Conservation (phyloP, 768 basidiomycete genomes). For the Serendipita sp. region DNA sequence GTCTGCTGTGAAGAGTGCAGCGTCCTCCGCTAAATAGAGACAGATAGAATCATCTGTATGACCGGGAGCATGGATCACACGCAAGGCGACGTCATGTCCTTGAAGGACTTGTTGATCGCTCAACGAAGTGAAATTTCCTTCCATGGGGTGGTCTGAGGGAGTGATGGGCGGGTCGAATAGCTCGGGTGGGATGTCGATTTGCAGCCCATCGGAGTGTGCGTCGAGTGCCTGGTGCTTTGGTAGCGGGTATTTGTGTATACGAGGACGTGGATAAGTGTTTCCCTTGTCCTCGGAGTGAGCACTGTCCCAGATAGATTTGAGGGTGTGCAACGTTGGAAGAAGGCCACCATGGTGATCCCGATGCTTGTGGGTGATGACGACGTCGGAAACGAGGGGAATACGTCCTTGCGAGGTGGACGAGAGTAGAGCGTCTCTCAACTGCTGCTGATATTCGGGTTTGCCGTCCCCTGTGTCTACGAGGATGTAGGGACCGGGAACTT, state of each 20-base stretch:
- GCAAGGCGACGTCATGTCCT: conserved; percentile 26
- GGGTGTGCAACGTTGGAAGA: conserved; percentile 47
- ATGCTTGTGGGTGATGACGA: conserved; percentile 87
- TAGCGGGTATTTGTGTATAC: conserved; percentile 58
- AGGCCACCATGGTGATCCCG: conserved; percentile 74
- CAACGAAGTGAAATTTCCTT: conserved; percentile 41
- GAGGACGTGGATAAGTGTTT: conserved; percentile 36
- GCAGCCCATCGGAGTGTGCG: neutral
- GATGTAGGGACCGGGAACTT: conserved; percentile 41
- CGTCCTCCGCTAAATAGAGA: conserved; percentile 51
- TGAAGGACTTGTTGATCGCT: conserved; percentile 37
- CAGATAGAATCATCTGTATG: conserved; percentile 80
- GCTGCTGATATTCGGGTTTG: conserved; percentile 43
- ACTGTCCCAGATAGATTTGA: conserved; percentile 46
- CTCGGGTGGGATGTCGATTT: conserved; percentile 25
- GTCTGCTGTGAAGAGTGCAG: conserved; percentile 77
- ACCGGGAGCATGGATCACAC: conserved; percentile 73
- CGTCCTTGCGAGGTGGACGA: conserved; percentile 20
- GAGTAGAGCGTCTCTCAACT: conserved; percentile 46
- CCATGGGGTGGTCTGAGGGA: conserved; percentile 12
- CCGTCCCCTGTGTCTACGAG: conserved; percentile 80
- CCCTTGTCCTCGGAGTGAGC: conserved; percentile 22
- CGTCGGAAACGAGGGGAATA: conserved; percentile 58
- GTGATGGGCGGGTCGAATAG: conserved; percentile 33
- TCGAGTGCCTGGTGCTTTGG: conserved; percentile 16